Conservation (phyloP, 768 basidiomycete genomes). For the Russula sp. region DNA sequence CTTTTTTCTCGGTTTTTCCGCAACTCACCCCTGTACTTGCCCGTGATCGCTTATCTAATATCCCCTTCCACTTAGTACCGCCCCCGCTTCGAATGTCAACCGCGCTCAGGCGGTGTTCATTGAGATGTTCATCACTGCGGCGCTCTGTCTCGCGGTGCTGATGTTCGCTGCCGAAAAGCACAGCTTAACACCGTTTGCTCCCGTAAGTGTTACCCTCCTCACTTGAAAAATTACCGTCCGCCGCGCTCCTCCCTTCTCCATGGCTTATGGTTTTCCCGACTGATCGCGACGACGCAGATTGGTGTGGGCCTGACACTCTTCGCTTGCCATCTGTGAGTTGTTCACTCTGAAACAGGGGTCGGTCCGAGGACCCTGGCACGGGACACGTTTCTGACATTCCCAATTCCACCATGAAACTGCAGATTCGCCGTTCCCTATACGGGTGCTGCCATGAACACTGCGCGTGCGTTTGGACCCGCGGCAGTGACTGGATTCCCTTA, state of each 20-base stretch:
- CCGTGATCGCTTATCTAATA: neutral
- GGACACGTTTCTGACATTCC: neutral
- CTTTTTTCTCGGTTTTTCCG: neutral
- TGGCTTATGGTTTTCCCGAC: neutral
- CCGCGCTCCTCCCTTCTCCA: neutral
- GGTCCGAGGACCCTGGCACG: neutral
- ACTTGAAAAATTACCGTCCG: no score
- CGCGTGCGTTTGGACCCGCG: slow-evolving; percentile 65
- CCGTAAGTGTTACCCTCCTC: slow-evolving; percentile 34
- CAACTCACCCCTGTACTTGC: neutral
- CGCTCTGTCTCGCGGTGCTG: slow-evolving; percentile 56
- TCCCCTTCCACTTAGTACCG: slow-evolving; percentile 38
- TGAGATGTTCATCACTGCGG: slow-evolving; percentile 63
- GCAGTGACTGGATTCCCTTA: slow-evolving; percentile 55
- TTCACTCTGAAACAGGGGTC: neutral
- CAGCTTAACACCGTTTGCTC: slow-evolving; percentile 57
- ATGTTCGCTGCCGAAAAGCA: slow-evolving; percentile 74
- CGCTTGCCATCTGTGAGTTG: slow-evolving; percentile 50
- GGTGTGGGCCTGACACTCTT: slow-evolving; percentile 64
- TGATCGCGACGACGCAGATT: slow-evolving; percentile 33
- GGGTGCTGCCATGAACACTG: slow-evolving; percentile 63
- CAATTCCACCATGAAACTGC: neutral
- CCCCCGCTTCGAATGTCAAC: slow-evolving; percentile 42
- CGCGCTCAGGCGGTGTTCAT: slow-evolving; percentile 58
- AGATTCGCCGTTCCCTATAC: slow-evolving; percentile 60